phyloP scores from a whole-genome alignment of 1,284 basidiomycete genomes.

The Pisolithus thermaeus region DNA sequence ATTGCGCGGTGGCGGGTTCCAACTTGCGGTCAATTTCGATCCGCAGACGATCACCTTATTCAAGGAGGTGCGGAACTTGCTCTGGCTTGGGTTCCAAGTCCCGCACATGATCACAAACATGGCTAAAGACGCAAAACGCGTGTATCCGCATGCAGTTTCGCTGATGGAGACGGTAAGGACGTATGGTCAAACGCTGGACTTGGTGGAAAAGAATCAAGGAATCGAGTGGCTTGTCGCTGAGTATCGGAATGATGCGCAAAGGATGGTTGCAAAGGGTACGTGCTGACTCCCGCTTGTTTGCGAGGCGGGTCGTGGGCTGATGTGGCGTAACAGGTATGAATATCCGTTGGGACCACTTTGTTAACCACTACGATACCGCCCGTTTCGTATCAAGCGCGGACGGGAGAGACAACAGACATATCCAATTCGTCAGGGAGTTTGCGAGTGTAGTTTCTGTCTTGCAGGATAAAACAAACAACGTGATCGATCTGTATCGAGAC shows the following conservation, averaged over 20 bases:
- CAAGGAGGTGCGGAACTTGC: constrained; percentile 94
- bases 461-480: constrained; percentile 92
- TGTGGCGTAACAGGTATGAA: constrained; percentile 60
- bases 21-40: constrained; percentile 95
- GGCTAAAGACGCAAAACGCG: constrained; percentile 96
- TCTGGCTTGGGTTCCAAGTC: constrained; percentile 95
- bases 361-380: constrained; percentile 83
- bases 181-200: constrained; percentile 89
- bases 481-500: constrained; percentile 89
- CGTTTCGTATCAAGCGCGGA: constrained; percentile 69
- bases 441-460: constrained; percentile 86
- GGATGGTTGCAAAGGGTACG: constrained; percentile 83
- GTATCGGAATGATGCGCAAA: constrained; percentile 84
- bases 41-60: constrained; percentile 97
- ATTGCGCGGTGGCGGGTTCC: constrained; percentile 75
- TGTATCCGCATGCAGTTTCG: constrained; percentile 97
- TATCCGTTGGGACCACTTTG: constrained; percentile 95
- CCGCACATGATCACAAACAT: constrained; percentile 93
- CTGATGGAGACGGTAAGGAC: constrained; percentile 98
- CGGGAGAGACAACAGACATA: constrained; percentile 82
- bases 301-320: neutral
- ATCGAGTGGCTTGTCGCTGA: constrained; percentile 93
- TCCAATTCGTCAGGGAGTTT: constrained; percentile 92
- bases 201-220: constrained; percentile 84
- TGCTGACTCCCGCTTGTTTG: neutral